Conservation (phyloP, 176 grass and related monocot genomes). For the Pharus latifolius region DNA sequence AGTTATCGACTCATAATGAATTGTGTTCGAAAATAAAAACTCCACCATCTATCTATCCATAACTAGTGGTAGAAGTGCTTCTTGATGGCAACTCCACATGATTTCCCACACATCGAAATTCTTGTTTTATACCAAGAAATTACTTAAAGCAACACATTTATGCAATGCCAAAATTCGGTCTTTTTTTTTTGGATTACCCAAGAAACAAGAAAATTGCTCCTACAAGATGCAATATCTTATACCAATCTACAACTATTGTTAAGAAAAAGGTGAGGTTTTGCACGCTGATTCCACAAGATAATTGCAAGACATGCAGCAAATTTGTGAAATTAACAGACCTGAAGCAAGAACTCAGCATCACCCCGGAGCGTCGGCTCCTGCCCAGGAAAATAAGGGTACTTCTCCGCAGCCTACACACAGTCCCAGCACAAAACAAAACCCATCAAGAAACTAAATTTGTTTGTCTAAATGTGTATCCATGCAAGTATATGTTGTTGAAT, state of each 20-base stretch:
- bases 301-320: neutral
- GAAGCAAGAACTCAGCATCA: constrained; percentile 69
- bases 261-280: neutral
- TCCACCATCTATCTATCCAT: neutral
- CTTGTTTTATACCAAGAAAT: neutral
- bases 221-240: neutral
- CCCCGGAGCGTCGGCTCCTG: constrained; percentile 70
- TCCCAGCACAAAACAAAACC: neutral
- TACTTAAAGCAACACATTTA: neutral
- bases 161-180: neutral
- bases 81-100: neutral
- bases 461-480: neutral
- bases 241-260: neutral
- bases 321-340: constrained; percentile 20
- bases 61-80: too few species aligned
- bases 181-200: too few species aligned
- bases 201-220: neutral
- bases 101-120: neutral
- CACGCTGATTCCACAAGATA: neutral
- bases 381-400: constrained; percentile 58
- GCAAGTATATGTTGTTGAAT: neutral
- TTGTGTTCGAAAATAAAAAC: too few species aligned
- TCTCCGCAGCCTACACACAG: constrained; percentile 32
- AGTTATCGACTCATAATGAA: neutral
- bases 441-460: neutral